phyloP scores from a whole-genome alignment of 345 rosid genomes.

The Gossypium australe region DNA sequence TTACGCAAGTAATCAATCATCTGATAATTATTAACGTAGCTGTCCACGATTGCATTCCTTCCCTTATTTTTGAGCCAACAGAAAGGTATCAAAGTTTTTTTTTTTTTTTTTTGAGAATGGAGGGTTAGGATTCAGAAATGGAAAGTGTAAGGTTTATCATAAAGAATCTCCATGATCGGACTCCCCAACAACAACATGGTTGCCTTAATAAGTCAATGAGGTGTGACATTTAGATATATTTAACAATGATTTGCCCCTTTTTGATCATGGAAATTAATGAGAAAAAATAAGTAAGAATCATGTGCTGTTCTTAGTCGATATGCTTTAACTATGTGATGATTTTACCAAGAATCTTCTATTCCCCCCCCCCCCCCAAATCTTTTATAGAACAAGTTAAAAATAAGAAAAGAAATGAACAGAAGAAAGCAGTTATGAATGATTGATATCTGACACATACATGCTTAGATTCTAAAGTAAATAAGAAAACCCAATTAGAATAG shows the following conservation, averaged over 20 bases:
- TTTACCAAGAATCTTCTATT: neutral
- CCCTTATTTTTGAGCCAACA: neutral
- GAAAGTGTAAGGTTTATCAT: neutral
- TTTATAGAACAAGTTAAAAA: neutral
- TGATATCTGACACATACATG: neutral
- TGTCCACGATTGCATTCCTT: neutral
- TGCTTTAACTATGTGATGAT: neutral
- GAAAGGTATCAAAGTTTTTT: neutral
- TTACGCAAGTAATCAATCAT: neutral
- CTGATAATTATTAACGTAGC: neutral
- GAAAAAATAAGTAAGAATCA: neutral
- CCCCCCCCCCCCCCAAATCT: neutral
- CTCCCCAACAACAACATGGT: neutral
- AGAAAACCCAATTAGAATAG: neutral
- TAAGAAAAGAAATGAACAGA: neutral
- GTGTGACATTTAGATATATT: neutral
- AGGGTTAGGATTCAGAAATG: slow-evolving; percentile 10
- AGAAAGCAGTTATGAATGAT: neutral
- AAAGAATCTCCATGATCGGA: slow-evolving; percentile 3
- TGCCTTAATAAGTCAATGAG: slow-evolving; percentile 3
- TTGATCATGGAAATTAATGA: neutral
- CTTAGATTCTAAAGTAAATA: neutral
- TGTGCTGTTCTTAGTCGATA: neutral
- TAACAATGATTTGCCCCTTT: neutral
- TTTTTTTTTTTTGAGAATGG: neutral